These are phyloP conservation scores for Phytophthora sp. DNA, from an alignment of 352 stramenopile species.

Conservation along the genomic window DNA sequence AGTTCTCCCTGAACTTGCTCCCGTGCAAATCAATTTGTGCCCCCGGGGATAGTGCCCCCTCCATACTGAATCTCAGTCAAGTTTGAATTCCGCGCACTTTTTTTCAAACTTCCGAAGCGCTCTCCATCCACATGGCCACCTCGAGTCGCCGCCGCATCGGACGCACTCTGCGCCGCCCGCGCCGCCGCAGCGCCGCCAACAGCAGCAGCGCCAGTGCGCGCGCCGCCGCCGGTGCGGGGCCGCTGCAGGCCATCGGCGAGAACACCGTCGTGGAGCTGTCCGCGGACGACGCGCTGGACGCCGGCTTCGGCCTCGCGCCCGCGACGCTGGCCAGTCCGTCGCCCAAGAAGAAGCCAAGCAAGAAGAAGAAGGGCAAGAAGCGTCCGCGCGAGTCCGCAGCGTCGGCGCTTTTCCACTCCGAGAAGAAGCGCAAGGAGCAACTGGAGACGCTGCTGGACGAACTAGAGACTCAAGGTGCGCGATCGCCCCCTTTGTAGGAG, in stretches of 20 bases:
- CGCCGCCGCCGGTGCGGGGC: constrained; percentile 13
- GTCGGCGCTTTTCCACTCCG: constrained; percentile 9
- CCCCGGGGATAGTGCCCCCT: not conserved
- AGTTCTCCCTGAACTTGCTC: too few species aligned
- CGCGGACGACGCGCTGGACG: constrained; percentile 17
- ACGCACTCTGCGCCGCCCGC: constrained; percentile 52
- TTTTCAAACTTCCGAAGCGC: constrained; percentile 41
- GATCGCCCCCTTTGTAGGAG: not conserved
- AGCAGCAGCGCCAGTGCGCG: constrained; percentile 9
- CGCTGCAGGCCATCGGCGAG: constrained; percentile 64
- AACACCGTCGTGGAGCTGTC: constrained; percentile 63
- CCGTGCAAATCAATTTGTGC: too few species aligned
- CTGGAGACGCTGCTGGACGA: constrained; percentile 56
- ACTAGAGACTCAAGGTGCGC: constrained; percentile 64
- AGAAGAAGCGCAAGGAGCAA: constrained; percentile 55
- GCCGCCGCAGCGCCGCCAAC: constrained; percentile 30
- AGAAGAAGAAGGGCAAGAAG: constrained; percentile 45
- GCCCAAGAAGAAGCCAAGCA: constrained; percentile 25
- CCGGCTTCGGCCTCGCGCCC: constrained; percentile 11
- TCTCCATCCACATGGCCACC: constrained; percentile 36
- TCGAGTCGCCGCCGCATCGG: constrained; percentile 42
- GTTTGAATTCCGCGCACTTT: constrained; percentile 15
- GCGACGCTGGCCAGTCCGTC: constrained; percentile 22
- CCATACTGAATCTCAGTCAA: not conserved
- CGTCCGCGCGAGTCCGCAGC: constrained; percentile 21